Base-by-base conservation (phyloP, 73 alveolate species). In the Stentor roeselii region DNA sequence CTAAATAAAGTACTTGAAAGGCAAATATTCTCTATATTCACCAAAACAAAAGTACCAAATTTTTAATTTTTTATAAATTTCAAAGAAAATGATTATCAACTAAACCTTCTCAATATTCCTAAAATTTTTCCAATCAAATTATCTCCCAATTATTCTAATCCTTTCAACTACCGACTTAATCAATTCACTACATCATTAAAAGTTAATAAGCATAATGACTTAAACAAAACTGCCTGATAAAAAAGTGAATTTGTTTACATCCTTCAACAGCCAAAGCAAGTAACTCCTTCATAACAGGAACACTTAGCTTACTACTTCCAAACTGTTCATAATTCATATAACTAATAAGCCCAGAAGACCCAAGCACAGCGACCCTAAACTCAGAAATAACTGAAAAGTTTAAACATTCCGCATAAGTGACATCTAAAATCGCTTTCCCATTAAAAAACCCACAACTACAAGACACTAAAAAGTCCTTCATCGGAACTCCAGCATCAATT, bases 401-500 rank as follows among this genome's bases (percentile, higher is more conserved):
- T 82, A 82, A 60, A 39, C 89, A 89, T 60, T 89, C 95, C 41
- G 60, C 59, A 59, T 82, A 39, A 32, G 82, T 83, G 3, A 89
- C 77, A 61, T 89, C 95, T 21, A 89, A 35, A 2, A 84, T 85
- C 3, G 92, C 83, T 30, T 58, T 82, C 75, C 60, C 39, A 11
- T 78, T 76, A 36, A 82, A 3, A 35, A 86, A 86, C 11, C 95
- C 95, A 4, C 91, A 78, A 36, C 88, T 86, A 36, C 90, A 60
- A 0, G 93, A 83, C 59, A 88, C 93, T n/a, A 93, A 93, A 40
- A 92, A 93, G 82, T 95, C 98, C 80, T 93, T 93, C 67, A 93
- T 89, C 58, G 89, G 91, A 21, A 95, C 94, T 35, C 99, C 99
- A 15, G 98, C 95, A 86, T 95, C 94, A 75, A 95, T 91, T 58